Evolutionary conservation across 2,329 filamentous ascomycete species (phyloP).

Genomic region (Blastomyces parvus): DNA sequence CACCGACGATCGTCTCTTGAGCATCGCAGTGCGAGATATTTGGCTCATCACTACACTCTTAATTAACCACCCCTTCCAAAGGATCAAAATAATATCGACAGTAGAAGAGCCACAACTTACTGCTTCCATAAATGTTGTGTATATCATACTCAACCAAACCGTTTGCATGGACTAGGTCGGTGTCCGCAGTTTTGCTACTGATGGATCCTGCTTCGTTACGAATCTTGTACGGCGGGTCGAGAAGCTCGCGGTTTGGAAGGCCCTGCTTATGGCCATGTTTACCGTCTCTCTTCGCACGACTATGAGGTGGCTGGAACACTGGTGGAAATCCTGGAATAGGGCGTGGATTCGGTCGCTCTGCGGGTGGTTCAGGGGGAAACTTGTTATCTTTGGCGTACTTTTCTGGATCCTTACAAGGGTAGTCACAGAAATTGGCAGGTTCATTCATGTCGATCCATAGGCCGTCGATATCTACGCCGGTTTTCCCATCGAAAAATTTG

Average conservation of each 20-base stretch:
- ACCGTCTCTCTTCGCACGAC: not conserved
- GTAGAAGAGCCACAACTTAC: slow-evolving; percentile 19
- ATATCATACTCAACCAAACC: slow-evolving; percentile 57
- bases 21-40: slow-evolving; percentile 52
- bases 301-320: slow-evolving; percentile 48
- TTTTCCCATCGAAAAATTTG: slow-evolving; percentile 50
- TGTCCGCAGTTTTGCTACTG: slow-evolving; percentile 47
- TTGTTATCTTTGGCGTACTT: slow-evolving; percentile 37
- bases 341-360: slow-evolving; percentile 50
- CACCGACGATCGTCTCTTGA: slow-evolving; percentile 47
- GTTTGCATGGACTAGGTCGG: slow-evolving; percentile 54
- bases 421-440: slow-evolving; percentile 38
- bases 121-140: slow-evolving; percentile 60
- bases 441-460: slow-evolving; percentile 61
- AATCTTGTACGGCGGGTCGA: slow-evolving; percentile 53
- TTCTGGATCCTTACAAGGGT: slow-evolving; percentile 41
- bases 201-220: slow-evolving; percentile 45
- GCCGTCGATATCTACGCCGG: slow-evolving; percentile 59
- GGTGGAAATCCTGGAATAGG: slow-evolving; percentile 55
- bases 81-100: not conserved
- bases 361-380: slow-evolving; percentile 47
- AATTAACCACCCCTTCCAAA: slow-evolving; percentile 8
- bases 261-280: slow-evolving; percentile 38
- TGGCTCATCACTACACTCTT: slow-evolving; percentile 50
- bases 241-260: slow-evolving; percentile 49